Evolutionary conservation across 2,329 filamentous ascomycete genomes (phyloP).

Genomic region (Penicillium oxalicum): DNA sequence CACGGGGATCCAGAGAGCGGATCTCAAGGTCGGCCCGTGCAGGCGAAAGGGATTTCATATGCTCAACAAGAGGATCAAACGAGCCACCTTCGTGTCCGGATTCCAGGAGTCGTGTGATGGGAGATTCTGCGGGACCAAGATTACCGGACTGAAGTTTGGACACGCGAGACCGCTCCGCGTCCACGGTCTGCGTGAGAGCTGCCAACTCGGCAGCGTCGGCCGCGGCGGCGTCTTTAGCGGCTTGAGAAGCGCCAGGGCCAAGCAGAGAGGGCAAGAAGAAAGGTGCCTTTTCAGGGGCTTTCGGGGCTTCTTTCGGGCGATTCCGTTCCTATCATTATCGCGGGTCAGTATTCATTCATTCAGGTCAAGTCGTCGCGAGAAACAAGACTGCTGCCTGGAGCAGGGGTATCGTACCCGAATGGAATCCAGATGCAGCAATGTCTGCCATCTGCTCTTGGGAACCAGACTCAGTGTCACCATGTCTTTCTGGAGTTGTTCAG

Average conservation of each 20-base stretch:
- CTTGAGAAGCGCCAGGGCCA: conserved; percentile 18
- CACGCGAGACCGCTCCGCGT: conserved; percentile 58
- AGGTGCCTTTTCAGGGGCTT: conserved; percentile 86
- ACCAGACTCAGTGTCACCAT: conserved; percentile 86
- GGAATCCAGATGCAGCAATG: conserved; percentile 80
- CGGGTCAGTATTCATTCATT: conserved; percentile 6
- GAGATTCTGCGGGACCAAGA: conserved; percentile 23
- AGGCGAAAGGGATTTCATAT: conserved; percentile 75
- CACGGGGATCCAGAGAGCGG: conserved; percentile 60
- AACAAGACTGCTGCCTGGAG: too few species aligned
- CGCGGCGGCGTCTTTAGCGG: conserved; percentile 18
- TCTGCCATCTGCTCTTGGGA: conserved; percentile 90
- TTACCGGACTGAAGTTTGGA: conserved; percentile 55
- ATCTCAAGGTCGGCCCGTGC: conserved; percentile 87
- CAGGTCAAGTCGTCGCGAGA: too few species aligned
- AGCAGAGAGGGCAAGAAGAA: conserved; percentile 70
- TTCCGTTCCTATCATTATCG: conserved; percentile 63
- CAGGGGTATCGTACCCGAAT: conserved; percentile 51
- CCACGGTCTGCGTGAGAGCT: conserved; percentile 28
- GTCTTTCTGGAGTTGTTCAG: conserved; percentile 74
- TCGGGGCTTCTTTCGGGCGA: conserved; percentile 86
- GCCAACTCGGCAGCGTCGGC: conserved; percentile 27
- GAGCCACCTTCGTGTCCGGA: conserved; percentile 47
- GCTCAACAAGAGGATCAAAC: conserved; percentile 64
- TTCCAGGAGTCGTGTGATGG: conserved; percentile 47